These are phyloP conservation scores for Ceraceosorus guamensis DNA, from an alignment of 1,284 basidiomycete species.

Conservation along the genomic window DNA sequence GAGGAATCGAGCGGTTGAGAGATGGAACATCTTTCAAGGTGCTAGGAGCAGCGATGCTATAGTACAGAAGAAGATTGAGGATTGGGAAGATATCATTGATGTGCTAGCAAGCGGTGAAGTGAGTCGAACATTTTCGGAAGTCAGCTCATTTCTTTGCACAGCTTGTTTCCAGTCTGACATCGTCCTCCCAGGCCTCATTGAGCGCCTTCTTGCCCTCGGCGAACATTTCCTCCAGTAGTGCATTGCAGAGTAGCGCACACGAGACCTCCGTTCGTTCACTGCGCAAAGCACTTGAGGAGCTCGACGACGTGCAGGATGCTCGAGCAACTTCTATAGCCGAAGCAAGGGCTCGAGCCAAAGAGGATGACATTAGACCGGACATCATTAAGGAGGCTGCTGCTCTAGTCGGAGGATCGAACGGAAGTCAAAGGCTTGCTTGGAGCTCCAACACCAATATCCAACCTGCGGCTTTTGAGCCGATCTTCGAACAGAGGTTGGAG, in stretches of 20 bases:
- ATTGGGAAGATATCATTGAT: background rate
- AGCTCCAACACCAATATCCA: too few species aligned
- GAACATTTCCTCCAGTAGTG: constrained; percentile 9
- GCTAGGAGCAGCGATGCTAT: constrained; percentile 30
- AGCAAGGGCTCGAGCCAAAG: constrained; percentile 59
- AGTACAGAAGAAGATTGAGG: constrained; percentile 52
- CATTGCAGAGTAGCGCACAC: constrained; percentile 8
- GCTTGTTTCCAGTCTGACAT: too few species aligned
- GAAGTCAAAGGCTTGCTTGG: constrained; percentile 54
- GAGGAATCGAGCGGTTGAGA: constrained; percentile 23
- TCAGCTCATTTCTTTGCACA: too few species aligned
- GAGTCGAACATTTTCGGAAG: background rate
- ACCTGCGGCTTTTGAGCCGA: constrained; percentile 60
- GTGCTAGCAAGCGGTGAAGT: constrained; percentile 7
- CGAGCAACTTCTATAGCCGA: constrained; percentile 59
- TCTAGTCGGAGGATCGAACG: constrained; percentile 42
- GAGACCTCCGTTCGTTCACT: constrained; percentile 56
- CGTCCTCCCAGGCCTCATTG: constrained; percentile 12
- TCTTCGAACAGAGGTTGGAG: constrained; percentile 67
- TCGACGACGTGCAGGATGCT: constrained; percentile 62
- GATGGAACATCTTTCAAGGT: constrained; percentile 24
- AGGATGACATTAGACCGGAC: constrained; percentile 68
- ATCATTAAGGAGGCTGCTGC: constrained; percentile 68
- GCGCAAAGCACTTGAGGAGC: constrained; percentile 67
- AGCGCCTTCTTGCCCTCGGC: constrained; percentile 18